Conservation (phyloP, 345 rosid species). For the Arabidopsis arenosa region DNA sequence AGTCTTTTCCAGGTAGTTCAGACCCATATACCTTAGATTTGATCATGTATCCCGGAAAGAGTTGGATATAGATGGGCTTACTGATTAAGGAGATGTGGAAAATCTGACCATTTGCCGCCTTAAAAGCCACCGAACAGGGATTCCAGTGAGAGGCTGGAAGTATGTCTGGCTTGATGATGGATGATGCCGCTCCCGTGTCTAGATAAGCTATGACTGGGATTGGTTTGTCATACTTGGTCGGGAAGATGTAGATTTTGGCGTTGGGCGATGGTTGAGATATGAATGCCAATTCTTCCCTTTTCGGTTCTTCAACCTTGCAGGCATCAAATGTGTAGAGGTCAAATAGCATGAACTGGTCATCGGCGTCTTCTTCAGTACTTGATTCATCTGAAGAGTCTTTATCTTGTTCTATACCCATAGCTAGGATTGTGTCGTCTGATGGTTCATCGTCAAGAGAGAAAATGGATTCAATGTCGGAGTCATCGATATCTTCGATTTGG, state of each 20-base stretch:
- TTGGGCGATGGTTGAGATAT: not conserved
- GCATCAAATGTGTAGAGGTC: not conserved
- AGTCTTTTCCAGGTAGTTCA: not conserved
- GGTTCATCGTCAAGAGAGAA: not conserved
- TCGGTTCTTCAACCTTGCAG: not conserved
- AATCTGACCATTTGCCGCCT: not conserved
- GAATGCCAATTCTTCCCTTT: not conserved
- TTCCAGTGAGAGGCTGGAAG: not conserved
- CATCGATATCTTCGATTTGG: not conserved
- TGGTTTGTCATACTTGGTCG: not conserved
- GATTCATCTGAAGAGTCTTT: not conserved
- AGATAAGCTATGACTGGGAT: not conserved
- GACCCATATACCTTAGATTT: not conserved
- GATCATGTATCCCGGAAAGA: not conserved
- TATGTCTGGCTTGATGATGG: not conserved
- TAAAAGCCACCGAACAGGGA: not conserved
- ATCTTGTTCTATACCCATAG: not conserved
- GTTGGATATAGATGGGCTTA: not conserved
- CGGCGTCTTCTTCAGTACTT: not conserved
- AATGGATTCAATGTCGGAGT: not conserved
- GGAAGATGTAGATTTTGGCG: not conserved
- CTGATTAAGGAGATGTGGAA: not conserved
- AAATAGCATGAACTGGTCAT: not conserved
- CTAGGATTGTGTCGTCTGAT: not conserved
- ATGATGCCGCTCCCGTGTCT: not conserved